Base-by-base conservation (phyloP, 2,329 filamentous ascomycete species). In the Biscogniauxia marginata region DNA sequence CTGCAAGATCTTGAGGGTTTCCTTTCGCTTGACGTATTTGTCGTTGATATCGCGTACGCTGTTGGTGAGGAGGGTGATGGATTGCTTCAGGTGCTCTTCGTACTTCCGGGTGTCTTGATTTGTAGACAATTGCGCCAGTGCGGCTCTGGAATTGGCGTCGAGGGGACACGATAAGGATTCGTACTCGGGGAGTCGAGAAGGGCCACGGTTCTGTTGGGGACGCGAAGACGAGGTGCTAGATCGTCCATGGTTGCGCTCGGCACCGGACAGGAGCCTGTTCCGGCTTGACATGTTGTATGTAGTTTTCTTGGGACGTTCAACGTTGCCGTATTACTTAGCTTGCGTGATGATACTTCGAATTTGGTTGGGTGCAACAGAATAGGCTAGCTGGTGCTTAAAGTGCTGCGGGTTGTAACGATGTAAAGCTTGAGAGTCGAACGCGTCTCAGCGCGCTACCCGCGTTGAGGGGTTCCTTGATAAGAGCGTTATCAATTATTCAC, bases 21-120 rank as follows among this genome's bases (percentile, higher is more conserved):
- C 67, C 46, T 68, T 69, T 13, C 79, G 68, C 20, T 75, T 74
- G 7, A 60, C 60, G 57, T 68, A 67, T 23, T 69, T 66, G 53
- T 84, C 82, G 62, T 84, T 81, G 62, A 84, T 71, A 62, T 76
- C 75, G 49, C 75, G 74, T 11, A 84, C 76, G 55, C 70, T 74
- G 44, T 72, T 71, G 23, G 75, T 75, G 16, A 84, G 73, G 7
- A 79, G 65, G 6, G 72, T 68, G 34, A 76, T 61, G 4, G 79
- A 76, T 21, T 77, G 71, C 50, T 73, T 73, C 24, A 84, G 72
- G 39, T 83, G 79, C 7, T 71, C 65, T 21, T 78, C 73, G 67
- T 82, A 83, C 20, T 67, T 68, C 11, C 71, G 70, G 18, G 71
- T 74, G 52, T 75, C 70, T 48, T 74, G 74, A 45, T 71, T 73